Conservation (phyloP, 116 monocot genomes). For the Trichopus zeylanicus region DNA sequence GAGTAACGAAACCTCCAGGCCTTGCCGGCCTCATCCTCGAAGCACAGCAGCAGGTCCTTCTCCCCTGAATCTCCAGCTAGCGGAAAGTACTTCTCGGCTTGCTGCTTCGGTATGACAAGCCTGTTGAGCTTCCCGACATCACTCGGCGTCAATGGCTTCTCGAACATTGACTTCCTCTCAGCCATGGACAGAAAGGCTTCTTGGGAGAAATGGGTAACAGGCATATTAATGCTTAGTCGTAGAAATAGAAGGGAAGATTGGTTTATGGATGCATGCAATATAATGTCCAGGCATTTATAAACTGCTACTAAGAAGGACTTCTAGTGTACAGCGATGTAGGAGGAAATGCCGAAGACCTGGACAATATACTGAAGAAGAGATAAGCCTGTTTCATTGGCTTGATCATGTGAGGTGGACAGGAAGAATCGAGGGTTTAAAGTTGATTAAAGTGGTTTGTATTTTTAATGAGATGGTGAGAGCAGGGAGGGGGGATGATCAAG, state of each 20-base stretch:
- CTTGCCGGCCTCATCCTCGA: slow-evolving; percentile 65
- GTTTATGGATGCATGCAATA: too few species aligned
- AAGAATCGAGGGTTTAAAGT: slow-evolving; percentile 34
- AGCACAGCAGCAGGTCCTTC: slow-evolving; percentile 48
- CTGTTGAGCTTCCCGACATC: slow-evolving; percentile 87
- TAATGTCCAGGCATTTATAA: too few species aligned
- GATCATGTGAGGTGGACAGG: slow-evolving; percentile 26
- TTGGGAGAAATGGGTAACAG: slow-evolving; percentile 8
- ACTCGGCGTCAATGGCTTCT: slow-evolving; percentile 71
- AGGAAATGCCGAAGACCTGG: too few species aligned
- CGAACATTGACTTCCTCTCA: slow-evolving; percentile 52
- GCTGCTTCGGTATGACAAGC: slow-evolving; percentile 75
- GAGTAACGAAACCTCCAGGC: slow-evolving; percentile 75
- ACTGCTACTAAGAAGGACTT: too few species aligned
- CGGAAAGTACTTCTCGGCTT: slow-evolving; percentile 70
- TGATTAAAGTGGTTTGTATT: slow-evolving; percentile 7
- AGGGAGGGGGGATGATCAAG: not conserved
- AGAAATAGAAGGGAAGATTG: too few species aligned
- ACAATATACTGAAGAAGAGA: not conserved
- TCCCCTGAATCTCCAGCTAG: slow-evolving; percentile 38
- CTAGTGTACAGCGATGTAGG: slow-evolving; percentile 19
- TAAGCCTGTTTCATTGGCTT: slow-evolving; percentile 22
- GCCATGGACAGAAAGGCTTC: not conserved
- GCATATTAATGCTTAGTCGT: slow-evolving; percentile 9
- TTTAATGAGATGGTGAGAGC: slow-evolving; percentile 21